Base-by-base conservation (phyloP, 306 rosid species). In the Sicyos baderoa region DNA sequence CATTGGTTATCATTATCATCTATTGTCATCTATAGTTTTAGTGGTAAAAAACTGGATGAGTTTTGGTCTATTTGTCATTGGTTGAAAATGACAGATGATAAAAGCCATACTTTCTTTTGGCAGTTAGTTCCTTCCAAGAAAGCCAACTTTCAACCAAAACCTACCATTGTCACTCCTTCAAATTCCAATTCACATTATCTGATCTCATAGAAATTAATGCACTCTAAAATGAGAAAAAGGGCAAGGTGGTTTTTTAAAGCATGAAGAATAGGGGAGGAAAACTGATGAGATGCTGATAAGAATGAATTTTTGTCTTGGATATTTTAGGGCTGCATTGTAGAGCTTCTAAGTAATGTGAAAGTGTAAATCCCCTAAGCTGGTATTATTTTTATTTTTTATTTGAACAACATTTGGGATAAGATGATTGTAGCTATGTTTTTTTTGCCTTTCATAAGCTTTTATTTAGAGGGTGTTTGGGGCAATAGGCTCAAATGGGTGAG, bases 71-170 rank as follows among this genome's bases (percentile, higher is more conserved):
- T 59, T 59, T 61, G 25, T 61, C 49, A 61, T 61, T 35, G 25
- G 50, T 37, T 32, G 68, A 61, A 6, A 61, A 61, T 61, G 68
- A 61, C 9, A 61, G 15, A 32, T n/a, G 68, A 35, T 49, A 16
- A 37, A 35, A 61, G 25, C 16, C 68, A 35, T 37, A 17, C 27
- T 61, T 57, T 57, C 68, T 61, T 61, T 61, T 61, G 68, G 68
- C 50, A 37, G 50, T 61, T 37, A 17, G 68, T 37, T 61, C 13
- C 68, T 61, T 61, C 27, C 68, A 61, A 61, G 27, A 35, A 57
- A 17, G 27, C 68, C 49, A 9, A 61, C 16, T 61, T 61, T 35
- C 48, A 61, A 40, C 68, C 16, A 17, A 52, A 37, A 17, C 68
- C 47, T 37, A 37, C 50, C 68, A n/a, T 61, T 57, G 9, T 61